Base-by-base conservation (phyloP, 2,329 filamentous ascomycete genomes). In the Claviceps arundinis region DNA sequence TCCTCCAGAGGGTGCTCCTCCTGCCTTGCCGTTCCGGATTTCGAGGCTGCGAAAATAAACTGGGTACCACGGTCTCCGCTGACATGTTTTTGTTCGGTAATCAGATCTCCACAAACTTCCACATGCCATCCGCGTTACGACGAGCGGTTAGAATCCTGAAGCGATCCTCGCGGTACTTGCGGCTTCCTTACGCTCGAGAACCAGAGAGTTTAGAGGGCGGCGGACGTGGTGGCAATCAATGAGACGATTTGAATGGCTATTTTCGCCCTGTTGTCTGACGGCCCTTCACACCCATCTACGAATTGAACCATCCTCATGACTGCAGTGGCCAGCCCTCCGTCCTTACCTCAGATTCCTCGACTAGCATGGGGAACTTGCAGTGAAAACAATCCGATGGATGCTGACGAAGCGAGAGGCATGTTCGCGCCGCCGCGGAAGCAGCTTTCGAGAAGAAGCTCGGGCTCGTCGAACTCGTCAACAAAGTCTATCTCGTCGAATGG, bases 371-470 rank as follows among this genome's bases (percentile, higher is more conserved):
- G 76, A 37, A 62, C 64, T 65, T 73, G 77, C 78, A 81, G 75
- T 70, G 73, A 74, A 60, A 69, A 71, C 61, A 73, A 78, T 73
- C 77, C 84, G 64, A 87, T 89, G 81, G 87, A 85, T 71, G 73
- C 83, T 66, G 89, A 95, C 73, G 88, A 95, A 70, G 81, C 85
- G 59, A 82, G 85, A 71, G 84, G 85, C 68, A 90, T 95, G 80
- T 88, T 94, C 68, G 84, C 87, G 78, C 87, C 87, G 78, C 87
- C 88, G 64, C 87, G 89, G 61, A 96, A 95, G 73, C 83, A 78
- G 64, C 77, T 89, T 56, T 87, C 91, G 67, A 83, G 91, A 66
- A 85, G 85, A 63, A 95, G 89, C 74, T 97, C 91, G 38, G 93
- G 89, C 54, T 95, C 89, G 4, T 95, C 80, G 5, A 74, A 71